Conservation (phyloP, 2,329 filamentous ascomycete genomes). For the Claviceps digitariae region DNA sequence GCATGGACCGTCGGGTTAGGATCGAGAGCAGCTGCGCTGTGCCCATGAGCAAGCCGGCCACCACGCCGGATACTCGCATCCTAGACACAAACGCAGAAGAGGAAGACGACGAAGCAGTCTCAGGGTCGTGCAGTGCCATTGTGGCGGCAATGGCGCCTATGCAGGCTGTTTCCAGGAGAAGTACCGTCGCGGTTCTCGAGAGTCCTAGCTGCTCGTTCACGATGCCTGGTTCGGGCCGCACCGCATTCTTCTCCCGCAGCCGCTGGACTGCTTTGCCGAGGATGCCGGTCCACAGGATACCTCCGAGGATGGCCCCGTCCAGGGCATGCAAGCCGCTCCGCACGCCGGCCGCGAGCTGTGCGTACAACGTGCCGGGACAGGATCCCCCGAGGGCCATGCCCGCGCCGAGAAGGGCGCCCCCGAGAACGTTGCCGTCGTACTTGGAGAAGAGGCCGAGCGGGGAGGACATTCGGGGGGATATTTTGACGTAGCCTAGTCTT, state of each 20-base stretch:
- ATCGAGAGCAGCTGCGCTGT: constrained; percentile 44
- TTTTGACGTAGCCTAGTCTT: constrained; percentile 25
- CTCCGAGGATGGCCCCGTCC: constrained; percentile 40
- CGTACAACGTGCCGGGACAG: constrained; percentile 51
- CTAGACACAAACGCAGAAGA: constrained; percentile 11
- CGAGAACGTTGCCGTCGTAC: constrained; percentile 53
- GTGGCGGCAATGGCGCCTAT: constrained; percentile 25
- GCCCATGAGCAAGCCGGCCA: constrained; percentile 47
- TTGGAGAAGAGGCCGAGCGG: constrained; percentile 36
- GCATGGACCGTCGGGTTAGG: constrained; percentile 33
- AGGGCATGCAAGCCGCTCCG: constrained; percentile 38
- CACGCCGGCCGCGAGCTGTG: constrained; percentile 43
- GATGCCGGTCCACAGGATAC: constrained; percentile 35
- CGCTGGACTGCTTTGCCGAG: constrained; percentile 22
- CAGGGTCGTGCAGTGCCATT: constrained; percentile 19
- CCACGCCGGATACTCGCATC: constrained; percentile 26
- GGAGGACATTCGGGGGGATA: constrained; percentile 36
- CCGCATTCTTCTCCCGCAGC: constrained; percentile 13
- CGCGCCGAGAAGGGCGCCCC: constrained; percentile 46
- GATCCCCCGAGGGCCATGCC: constrained; percentile 54
- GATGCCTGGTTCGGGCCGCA: constrained; percentile 17
- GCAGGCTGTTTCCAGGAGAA: constrained; percentile 30
- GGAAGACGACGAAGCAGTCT: constrained; percentile 12
- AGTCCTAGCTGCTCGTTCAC: constrained; percentile 28
- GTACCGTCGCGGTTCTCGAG: constrained; percentile 21